Base-by-base conservation (phyloP, 768 basidiomycete genomes). In the Boletellus ananiceps region DNA sequence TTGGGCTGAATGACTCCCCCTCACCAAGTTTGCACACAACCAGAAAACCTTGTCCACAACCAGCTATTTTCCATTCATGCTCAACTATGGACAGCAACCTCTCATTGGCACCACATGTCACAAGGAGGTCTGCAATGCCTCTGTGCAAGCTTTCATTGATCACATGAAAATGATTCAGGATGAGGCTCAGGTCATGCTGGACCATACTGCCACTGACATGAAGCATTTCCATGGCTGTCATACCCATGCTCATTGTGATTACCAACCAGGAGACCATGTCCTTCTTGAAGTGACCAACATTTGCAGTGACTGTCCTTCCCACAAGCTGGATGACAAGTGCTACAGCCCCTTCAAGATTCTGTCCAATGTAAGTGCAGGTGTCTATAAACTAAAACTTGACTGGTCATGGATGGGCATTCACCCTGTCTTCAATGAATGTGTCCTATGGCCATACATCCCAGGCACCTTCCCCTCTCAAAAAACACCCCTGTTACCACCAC, bases 161-260 rank as follows among this genome's bases (percentile, higher is more conserved):
- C 18, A 16, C 27, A 16, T 42, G 1, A n/a, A 31, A 11, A 31
- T 2, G 15, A 31, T 18, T 8, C 4, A 31, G 12, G 8, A 5
- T n/a, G 9, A 42, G 5, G 1, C 21, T 13, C n/a, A 18, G n/a
- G 9, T 31, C 5, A 27, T n/a, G 0, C 2, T 42, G 0, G 29
- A 42, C 29, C 40, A 42, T 31, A 29, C 40, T 0, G 2, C 0
- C 0, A 1, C 14, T 1, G 25, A 42, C 8, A 46, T 46, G 44
- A 46, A 46, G 9, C 9, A 19, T 3, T 46, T 16, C 4, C 13
- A 46, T 6, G 36, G 38, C 8, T 3, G 16, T 4, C 8, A 37
- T 11, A 5, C n/a, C 4, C 3, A 14, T 6, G 0, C 7, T 2
- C 5, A n/a, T 1, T 0, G 2, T 0, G 25, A 27, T 0, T 46